Percentiles rank a stretch among this genome's conserved stretches.
Evolutionary conservation across 225 moss, liverwort and hornwort species (phyloP).

Genomic region (Bryoerythrophyllum caledonicum): DNA sequence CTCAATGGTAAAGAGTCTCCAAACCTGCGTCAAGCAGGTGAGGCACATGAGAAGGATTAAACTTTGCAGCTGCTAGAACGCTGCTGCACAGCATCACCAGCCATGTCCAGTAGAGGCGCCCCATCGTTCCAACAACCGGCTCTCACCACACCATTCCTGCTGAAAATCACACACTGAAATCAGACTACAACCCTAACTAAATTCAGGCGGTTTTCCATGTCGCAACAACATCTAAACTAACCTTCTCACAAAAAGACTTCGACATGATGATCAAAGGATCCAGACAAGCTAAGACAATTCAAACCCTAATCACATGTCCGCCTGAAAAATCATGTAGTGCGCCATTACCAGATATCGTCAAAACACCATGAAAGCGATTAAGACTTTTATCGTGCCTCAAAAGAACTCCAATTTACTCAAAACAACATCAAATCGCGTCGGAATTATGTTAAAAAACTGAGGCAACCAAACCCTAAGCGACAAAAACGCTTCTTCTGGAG

Average conservation of each 20-base stretch:
- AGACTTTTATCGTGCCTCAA: too few relatives aligned
- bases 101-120: slow-evolving; percentile 31
- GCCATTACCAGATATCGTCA: too few relatives aligned
- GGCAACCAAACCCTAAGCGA: neutral
- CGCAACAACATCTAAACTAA: neutral
- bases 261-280: neutral
- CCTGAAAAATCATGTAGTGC: too few relatives aligned
- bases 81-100: slow-evolving; percentile 41
- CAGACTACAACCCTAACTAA: slow-evolving; percentile 15
- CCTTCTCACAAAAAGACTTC: neutral
- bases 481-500: neutral
- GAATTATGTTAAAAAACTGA: neutral
- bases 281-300: neutral
- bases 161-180: slow-evolving; percentile 2
- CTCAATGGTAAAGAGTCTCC: too few relatives aligned
- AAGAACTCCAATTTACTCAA: slow-evolving; percentile 6
- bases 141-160: slow-evolving; percentile 34
- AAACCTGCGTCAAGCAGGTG: slow-evolving; percentile 43
- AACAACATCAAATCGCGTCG: neutral
- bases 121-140: slow-evolving; percentile 35
- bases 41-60: slow-evolving; percentile 42
- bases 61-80: slow-evolving; percentile 44
- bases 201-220: too few relatives aligned
- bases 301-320: slow-evolving; percentile 29
- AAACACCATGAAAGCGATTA: too few relatives aligned